Base-by-base conservation (phyloP, 225 moss, liverwort and hornwort species). In the Thuidium tamariscinum region DNA sequence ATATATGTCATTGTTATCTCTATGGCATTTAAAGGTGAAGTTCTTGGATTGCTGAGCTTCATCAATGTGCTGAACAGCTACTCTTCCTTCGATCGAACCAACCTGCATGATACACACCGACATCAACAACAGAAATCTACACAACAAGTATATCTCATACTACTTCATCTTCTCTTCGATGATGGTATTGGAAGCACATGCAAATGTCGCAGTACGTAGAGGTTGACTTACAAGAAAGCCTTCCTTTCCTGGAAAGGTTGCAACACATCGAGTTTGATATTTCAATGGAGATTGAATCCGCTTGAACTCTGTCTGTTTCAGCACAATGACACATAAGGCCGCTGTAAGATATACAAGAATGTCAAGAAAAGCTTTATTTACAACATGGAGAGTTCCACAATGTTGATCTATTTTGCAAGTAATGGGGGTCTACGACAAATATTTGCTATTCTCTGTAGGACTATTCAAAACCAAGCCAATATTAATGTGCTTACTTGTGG, bases 61-160 rank as follows among this genome's bases (percentile, higher is more conserved):
- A 89, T 99, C 97, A 83, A 99, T 99, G 86, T 99, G 99, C 78
- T 99, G 96, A 73, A 99, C 99, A 60, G 99, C 99, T 81, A 99
- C 97, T 89, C 99, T 91, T 72, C 99, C 99, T 91, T 99, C 99
- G 75, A 96, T 97, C 60, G 99, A 99, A 86, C 99, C 99, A 83
- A 99, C 94, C 97, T 97, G 87, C 67, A 84, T 51, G 55, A 79
- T 69, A 82, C 27, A 84, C 62, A 63, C 77, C 63, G 34, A 86
- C 66, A 79, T 87, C 81, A 82, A 84, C 73, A 82, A 68, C 48
- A 88, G 63, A 68, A 64, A 76, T 36, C 69, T 66, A 70, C 57
- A 74, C 29, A 83, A 48, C 46, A 64, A 36, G 27, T 17, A 70
- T 61, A 49, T 63, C 61, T 61, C 69, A 41, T 39, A 87, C 73